phyloP scores from a whole-genome alignment of 139 green algal species.

The Penium margaritaceum region DNA sequence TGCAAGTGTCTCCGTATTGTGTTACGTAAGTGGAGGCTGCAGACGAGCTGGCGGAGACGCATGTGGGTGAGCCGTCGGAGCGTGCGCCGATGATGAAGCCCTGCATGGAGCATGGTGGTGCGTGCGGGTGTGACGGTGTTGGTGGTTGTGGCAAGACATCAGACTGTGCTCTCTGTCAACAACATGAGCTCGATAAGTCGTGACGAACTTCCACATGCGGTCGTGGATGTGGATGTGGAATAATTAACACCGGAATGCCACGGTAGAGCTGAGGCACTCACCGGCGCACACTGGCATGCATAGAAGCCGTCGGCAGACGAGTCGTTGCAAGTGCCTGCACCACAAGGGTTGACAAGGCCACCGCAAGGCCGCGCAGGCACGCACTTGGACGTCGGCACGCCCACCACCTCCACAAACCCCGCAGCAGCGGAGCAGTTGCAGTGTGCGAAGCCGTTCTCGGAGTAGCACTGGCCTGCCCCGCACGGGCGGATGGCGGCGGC shows the following conservation, averaged over 20 bases:
- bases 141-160: too few species aligned
- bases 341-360: slow-evolving; percentile 1
- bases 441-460: background rate
- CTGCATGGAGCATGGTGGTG: background rate
- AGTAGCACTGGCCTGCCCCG: slow-evolving; percentile 5
- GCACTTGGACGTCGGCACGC: background rate
- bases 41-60: too few species aligned
- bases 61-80: background rate
- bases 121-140: background rate
- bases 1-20: too few species aligned
- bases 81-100: background rate
- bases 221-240: too few species aligned
- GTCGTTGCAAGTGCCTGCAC: background rate
- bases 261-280: background rate
- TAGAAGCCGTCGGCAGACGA: background rate
- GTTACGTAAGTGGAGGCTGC: too few species aligned
- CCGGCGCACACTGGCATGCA: background rate
- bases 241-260: too few species aligned
- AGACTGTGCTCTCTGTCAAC: slow-evolving; percentile 7
- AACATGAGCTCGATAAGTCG: too few species aligned
- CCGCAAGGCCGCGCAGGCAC: background rate
- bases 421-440: background rate
- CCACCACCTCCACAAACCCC: background rate
- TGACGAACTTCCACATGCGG: too few species aligned
- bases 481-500: background rate